Conservation (phyloP, 2,329 filamentous ascomycete species). For the Kalmusia sp. region DNA sequence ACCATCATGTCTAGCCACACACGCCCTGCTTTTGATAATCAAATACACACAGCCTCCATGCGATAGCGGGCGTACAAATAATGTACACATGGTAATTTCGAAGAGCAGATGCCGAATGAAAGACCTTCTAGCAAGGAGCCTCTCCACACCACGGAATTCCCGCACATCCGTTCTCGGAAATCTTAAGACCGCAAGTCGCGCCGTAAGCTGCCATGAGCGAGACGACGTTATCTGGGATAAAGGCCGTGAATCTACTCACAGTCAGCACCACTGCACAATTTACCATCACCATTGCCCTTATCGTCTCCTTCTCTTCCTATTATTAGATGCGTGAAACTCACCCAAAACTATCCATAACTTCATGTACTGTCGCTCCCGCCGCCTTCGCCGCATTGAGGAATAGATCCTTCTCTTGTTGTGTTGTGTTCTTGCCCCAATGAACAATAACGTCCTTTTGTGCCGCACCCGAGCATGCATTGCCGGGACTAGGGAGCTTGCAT, state of each 20-base stretch:
- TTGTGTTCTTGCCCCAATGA: conserved; percentile 10
- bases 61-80: too few species aligned
- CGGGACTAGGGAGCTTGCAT: conserved; percentile 16
- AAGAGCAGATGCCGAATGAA: background rate
- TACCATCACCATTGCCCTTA: too few species aligned
- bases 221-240: conserved; percentile 20
- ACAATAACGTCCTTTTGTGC: conserved; percentile 25
- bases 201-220: conserved; percentile 17
- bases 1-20: too few species aligned
- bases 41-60: too few species aligned
- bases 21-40: too few species aligned
- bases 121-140: conserved; percentile 22
- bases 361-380: conserved; percentile 15
- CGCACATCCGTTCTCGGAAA: conserved; percentile 22
- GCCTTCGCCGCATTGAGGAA: conserved; percentile 18
- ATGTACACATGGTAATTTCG: background rate
- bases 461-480: conserved; percentile 20
- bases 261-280: too few species aligned
- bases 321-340: conserved; percentile 2
- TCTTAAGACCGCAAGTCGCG: conserved; percentile 13
- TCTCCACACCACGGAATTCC: conserved; percentile 31
- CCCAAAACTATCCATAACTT: conserved; percentile 20
- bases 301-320: background rate
- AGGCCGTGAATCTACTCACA: conserved; percentile 21
- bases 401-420: conserved; percentile 9